Evolutionary conservation across 2,329 filamentous ascomycete species (phyloP).

Genomic region (Sphaerulina populicola): DNA sequence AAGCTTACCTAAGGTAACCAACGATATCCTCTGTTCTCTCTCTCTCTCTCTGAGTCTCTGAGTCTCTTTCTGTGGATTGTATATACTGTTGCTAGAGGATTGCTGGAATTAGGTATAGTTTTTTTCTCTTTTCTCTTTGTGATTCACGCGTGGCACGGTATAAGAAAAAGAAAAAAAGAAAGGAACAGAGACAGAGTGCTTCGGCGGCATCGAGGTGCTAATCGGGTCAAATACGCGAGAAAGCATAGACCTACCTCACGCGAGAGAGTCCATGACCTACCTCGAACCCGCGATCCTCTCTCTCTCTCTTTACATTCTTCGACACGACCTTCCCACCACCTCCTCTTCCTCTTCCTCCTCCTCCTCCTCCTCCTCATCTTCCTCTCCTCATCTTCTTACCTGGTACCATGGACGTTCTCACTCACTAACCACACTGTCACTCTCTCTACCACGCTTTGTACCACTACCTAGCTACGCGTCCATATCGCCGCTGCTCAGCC

Average conservation of each 20-base stretch:
- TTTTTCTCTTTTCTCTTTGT: too few relatives aligned
- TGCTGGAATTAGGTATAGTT: too few relatives aligned
- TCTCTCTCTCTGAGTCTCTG: too few relatives aligned
- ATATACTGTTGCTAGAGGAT: neutral
- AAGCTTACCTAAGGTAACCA: conserved; percentile 4
- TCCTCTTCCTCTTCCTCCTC: conserved; percentile 5
- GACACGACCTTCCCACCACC: conserved; percentile 5
- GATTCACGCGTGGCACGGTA: too few relatives aligned
- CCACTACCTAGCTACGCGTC: conserved; percentile 10
- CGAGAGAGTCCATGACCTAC: neutral
- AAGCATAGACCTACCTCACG: conserved; percentile 5
- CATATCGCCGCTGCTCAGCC: conserved; percentile 15
- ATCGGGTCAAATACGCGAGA: conserved; percentile 4
- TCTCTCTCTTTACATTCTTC: conserved; percentile 5
- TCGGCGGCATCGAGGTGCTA: neutral
- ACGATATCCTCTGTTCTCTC: too few relatives aligned
- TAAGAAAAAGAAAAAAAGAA: too few relatives aligned
- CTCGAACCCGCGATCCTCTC: conserved; percentile 4
- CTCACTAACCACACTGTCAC: conserved; percentile 8
- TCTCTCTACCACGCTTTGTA: conserved; percentile 4
- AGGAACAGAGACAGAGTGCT: neutral
- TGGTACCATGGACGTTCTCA: conserved; percentile 11
- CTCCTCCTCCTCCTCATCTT: neutral
- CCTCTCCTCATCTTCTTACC: conserved; percentile 1
- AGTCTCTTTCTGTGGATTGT: too few relatives aligned